Evolutionary conservation across 352 stramenopile genomes (phyloP).

Genomic region (Pythium sukuiense): DNA sequence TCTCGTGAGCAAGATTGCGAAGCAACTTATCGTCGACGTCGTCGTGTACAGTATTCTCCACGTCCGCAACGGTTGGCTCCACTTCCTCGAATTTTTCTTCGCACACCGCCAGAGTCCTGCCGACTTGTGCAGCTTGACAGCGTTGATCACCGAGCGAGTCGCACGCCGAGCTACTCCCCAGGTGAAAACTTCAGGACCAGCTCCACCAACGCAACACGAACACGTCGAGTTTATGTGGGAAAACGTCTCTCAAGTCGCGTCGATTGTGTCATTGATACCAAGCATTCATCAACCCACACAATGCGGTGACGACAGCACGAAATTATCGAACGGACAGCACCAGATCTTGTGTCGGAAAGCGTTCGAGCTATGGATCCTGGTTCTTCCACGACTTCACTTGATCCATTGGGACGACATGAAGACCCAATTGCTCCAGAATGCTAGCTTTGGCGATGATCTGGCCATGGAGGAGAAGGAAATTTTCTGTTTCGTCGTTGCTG

Average conservation of each 20-base stretch:
- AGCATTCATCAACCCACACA: constrained; percentile 4
- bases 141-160: constrained; percentile 44
- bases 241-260: constrained; percentile 76
- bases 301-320: constrained; percentile 21
- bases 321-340: constrained; percentile 42
- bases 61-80: constrained; percentile 79
- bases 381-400: constrained; percentile 49
- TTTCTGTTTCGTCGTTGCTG: constrained; percentile 56
- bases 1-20: constrained; percentile 50
- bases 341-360: constrained; percentile 43
- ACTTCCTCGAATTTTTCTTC: constrained; percentile 82
- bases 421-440: constrained; percentile 46
- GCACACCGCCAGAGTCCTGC: constrained; percentile 42
- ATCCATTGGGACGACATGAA: constrained; percentile 64
- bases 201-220: constrained; percentile 9
- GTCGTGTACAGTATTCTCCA: constrained; percentile 68
- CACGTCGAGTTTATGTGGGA: constrained; percentile 58
- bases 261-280: constrained; percentile 34
- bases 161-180: constrained; percentile 32
- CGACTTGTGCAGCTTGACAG: constrained; percentile 43
- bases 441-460: constrained; percentile 45
- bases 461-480: constrained; percentile 58
- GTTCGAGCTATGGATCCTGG: constrained; percentile 65
- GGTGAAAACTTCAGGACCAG: constrained; percentile 18
- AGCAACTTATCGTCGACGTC: constrained; percentile 67